Evolutionary conservation across 2,329 filamentous ascomycete species (phyloP).

Genomic region (Neopestalotiopsis rosae): DNA sequence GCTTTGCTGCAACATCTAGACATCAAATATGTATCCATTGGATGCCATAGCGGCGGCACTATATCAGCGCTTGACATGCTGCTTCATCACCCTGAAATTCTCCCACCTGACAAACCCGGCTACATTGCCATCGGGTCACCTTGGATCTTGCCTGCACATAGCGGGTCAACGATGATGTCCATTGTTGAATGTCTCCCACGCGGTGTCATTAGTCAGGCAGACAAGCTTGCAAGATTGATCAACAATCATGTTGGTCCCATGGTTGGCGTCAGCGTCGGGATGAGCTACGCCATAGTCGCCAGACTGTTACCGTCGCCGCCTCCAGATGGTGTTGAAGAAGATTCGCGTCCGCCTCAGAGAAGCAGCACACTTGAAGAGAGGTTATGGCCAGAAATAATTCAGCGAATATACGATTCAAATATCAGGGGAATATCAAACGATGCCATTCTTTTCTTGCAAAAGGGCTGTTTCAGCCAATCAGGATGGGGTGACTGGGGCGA

Average conservation of each 20-base stretch:
- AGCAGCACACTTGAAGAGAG: background rate
- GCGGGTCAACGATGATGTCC: background rate
- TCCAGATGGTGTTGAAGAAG: too few species aligned
- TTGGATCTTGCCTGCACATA: background rate
- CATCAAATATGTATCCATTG: background rate
- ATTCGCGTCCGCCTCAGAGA: background rate
- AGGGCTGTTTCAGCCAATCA: background rate
- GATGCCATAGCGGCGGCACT: background rate
- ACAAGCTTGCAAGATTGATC: background rate
- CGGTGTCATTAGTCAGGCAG: background rate
- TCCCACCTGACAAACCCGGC: background rate
- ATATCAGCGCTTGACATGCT: background rate
- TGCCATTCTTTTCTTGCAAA: background rate
- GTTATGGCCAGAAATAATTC: background rate
- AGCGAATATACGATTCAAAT: background rate
- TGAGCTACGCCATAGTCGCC: background rate
- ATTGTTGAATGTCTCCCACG: background rate
- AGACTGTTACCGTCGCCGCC: background rate
- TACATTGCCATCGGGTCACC: background rate
- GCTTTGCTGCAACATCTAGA: background rate
- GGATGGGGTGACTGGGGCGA: conserved; percentile 2
- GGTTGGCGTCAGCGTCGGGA: background rate
- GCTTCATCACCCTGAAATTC: background rate
- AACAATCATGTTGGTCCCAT: background rate
- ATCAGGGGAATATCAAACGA: background rate